A percentile compares a stretch with the other conserved stretches of the same genome.
Evolutionary conservation across 352 stramenopile species (phyloP).

Genomic region (Phytophthora pluvialis): DNA sequence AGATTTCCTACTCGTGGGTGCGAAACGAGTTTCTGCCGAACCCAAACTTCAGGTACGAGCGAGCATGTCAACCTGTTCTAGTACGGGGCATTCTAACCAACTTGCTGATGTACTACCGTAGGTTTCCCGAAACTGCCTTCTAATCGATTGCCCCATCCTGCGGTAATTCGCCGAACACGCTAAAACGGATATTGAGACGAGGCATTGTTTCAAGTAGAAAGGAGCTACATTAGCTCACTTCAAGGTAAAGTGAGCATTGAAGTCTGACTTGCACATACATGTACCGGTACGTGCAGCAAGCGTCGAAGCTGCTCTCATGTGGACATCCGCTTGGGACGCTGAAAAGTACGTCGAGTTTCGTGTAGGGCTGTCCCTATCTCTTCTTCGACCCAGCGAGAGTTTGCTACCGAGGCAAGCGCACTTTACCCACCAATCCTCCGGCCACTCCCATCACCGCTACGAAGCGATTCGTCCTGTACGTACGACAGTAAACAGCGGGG

Average conservation of each 20-base stretch:
- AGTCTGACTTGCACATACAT: neutral
- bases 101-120: slow-evolving; percentile 8
- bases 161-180: slow-evolving; percentile 18
- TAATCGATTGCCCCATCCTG: slow-evolving; percentile 14
- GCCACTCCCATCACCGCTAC: neutral
- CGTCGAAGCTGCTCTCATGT: neutral
- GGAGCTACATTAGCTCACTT: neutral
- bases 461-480: slow-evolving; percentile 2
- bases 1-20: slow-evolving; percentile 90
- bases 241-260: neutral
- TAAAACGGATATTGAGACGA: slow-evolving; percentile 19
- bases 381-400: neutral
- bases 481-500: slow-evolving; percentile 4
- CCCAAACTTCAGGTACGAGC: slow-evolving; percentile 71
- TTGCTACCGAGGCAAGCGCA: slow-evolving; percentile 1
- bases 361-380: neutral
- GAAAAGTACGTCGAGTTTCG: neutral
- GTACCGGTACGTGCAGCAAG: slow-evolving; percentile 3
- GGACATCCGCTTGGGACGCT: neutral
- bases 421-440: slow-evolving; percentile 1
- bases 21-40: slow-evolving; percentile 89
- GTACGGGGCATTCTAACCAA: neutral
- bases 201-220: slow-evolving; percentile 1
- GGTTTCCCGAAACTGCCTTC: slow-evolving; percentile 26
- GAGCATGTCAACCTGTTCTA: neutral